A percentile compares a stretch with the other conserved stretches of the same genome.
Evolutionary conservation across 345 rosid species (phyloP).

Genomic region (Brassica incana): DNA sequence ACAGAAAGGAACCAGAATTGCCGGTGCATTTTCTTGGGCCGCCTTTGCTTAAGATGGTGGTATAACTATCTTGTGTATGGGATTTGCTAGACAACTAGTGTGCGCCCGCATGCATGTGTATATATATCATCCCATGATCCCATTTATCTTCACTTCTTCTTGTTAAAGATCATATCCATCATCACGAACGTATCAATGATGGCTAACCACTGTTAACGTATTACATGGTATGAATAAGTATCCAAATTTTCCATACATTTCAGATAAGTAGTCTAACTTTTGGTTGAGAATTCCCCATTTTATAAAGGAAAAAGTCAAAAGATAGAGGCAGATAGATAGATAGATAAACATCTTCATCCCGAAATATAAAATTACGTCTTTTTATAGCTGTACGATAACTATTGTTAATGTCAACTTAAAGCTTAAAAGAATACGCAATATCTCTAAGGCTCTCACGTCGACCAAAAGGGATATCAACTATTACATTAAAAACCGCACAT

Average conservation of each 20-base stretch:
- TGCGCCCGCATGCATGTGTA: background rate
- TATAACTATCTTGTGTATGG: background rate
- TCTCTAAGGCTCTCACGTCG: background rate
- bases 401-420: conserved; percentile 16
- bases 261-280: background rate
- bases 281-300: background rate
- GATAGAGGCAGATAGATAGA: background rate
- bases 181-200: background rate
- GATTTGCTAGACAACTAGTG: background rate
- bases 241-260: background rate
- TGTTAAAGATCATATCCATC: background rate
- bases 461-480: conserved; percentile 3
- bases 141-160: background rate
- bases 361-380: background rate
- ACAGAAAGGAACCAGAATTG: background rate
- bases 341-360: background rate
- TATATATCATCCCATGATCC: background rate
- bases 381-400: background rate
- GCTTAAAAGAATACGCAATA: conserved; percentile 10
- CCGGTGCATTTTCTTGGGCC: background rate
- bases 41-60: background rate
- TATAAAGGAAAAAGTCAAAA: background rate
- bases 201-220: background rate
- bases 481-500: conserved; percentile 13
- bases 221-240: background rate